phyloP scores from a whole-genome alignment of 257 asterid genomes.

The Fraxinus quadrangulata region DNA sequence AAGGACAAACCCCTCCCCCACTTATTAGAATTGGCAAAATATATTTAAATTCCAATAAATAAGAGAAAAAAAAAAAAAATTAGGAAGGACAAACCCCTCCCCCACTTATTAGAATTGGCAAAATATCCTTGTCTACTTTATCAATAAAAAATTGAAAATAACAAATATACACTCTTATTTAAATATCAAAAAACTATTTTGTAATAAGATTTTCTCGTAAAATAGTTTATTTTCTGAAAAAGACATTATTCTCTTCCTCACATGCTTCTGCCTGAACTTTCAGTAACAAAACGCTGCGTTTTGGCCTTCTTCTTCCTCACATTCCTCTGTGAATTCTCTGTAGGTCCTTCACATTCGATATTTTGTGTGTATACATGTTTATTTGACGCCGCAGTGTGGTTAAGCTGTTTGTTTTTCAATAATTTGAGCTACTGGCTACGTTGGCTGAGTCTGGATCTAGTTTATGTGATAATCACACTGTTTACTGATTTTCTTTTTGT shows the following conservation, averaged over 20 bases:
- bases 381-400: constrained; percentile 27
- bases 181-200: background rate
- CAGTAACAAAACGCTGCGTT: constrained; percentile 31
- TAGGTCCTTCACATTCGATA: constrained; percentile 13
- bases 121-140: background rate
- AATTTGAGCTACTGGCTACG: constrained; percentile 7
- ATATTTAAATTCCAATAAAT: too few relatives aligned
- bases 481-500: background rate
- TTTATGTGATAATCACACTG: background rate
- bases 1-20: too few relatives aligned
- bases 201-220: background rate
- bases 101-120: too few relatives aligned
- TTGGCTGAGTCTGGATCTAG: constrained; percentile 34
- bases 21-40: too few relatives aligned
- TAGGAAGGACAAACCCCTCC: too few relatives aligned
- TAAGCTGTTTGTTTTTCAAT: background rate
- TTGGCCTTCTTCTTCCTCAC: constrained; percentile 25
- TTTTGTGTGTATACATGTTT: background rate
- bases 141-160: background rate
- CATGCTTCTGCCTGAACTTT: constrained; percentile 8
- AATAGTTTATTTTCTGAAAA: constrained; percentile 1
- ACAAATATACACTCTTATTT: background rate
- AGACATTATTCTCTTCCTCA: constrained; percentile 25
- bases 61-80: too few relatives aligned
- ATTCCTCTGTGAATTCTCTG: constrained; percentile 24